phyloP scores from a whole-genome alignment of 202 grass and related monocot genomes.

The Brachypodium distachyon region DNA sequence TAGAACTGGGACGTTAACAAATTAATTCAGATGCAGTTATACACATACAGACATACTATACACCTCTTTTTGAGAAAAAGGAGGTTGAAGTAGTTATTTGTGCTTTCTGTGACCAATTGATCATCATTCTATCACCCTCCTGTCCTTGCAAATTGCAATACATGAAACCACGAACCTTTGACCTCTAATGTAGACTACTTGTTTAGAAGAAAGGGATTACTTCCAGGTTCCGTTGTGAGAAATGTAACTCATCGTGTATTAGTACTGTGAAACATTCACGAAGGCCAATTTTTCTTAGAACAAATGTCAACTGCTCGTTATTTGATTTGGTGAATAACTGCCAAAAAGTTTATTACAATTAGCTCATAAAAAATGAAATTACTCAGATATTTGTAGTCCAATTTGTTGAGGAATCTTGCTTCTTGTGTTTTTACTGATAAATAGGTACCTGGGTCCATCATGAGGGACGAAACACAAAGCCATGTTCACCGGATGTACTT shows the following conservation, averaged over 20 bases:
- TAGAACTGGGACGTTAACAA: neutral
- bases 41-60: neutral
- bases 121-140: neutral
- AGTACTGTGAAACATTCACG: neutral
- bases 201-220: neutral
- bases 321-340: neutral
- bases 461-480: conserved; percentile 90
- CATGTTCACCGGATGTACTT: conserved; percentile 97
- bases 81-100: neutral
- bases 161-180: neutral
- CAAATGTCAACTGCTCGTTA: neutral
- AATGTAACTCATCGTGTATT: neutral
- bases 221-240: neutral
- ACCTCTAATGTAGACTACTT: neutral
- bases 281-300: neutral
- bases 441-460: conserved; percentile 89
- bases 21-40: neutral
- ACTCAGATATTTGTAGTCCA: neutral
- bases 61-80: neutral
- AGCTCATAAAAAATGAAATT: neutral
- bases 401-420: conserved; percentile 2
- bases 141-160: neutral
- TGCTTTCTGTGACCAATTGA: neutral
- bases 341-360: neutral
- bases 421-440: conserved; percentile 13